Base-by-base conservation (phyloP, 768 basidiomycete genomes). In the Amanita pallidorosea region DNA sequence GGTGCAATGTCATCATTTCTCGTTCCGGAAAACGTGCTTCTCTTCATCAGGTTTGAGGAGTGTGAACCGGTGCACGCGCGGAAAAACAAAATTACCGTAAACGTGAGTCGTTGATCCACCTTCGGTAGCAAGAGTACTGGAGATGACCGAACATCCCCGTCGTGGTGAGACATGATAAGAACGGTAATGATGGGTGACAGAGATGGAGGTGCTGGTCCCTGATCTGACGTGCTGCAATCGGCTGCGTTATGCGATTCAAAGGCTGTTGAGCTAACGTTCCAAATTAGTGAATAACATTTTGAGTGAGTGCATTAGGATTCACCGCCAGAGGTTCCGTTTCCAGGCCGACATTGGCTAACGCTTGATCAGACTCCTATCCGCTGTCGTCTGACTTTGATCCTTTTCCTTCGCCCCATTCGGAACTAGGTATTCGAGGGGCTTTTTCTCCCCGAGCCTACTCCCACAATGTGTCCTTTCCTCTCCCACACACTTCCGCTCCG, bases 351-450 rank as follows among this genome's bases (percentile, higher is more conserved):
- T 64, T 72, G 47, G 75, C 73, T 18, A 83, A 68, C 3, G 80
- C 83, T 53, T 83, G 76, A 53, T 75, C 68, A 12, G 85, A 70
- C 58, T 89, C 87, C 13, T 83, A 81, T 44, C 84, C 85, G 47
- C 79, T 82, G 41, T 80, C 77, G 35, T 81, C 79, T 6, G 71
- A 69, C 31, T 43, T 76, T 67, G 45, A 86, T 79, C 37, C 79
- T 74, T 58, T 77, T 77, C 3, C 76, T 82, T 15, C 85, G 67
- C n/a, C 81, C 87, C 67, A 80, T 68, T 0, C 87, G 60, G 92
- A 93, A 66, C 88, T 92, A 0, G 89, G 89, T 53, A 93, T 93
- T 12, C 90, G 73, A n/a, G 83, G 86, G 6, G 80, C 77, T 15
- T 83, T 74, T 63, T 78, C 84, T 3, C 73, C 71, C 8, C 79